A percentile compares a stretch with the other conserved stretches of the same genome.
Evolutionary conservation across 1,284 basidiomycete genomes (phyloP).

Genomic region (Polyporus tsugae): DNA sequence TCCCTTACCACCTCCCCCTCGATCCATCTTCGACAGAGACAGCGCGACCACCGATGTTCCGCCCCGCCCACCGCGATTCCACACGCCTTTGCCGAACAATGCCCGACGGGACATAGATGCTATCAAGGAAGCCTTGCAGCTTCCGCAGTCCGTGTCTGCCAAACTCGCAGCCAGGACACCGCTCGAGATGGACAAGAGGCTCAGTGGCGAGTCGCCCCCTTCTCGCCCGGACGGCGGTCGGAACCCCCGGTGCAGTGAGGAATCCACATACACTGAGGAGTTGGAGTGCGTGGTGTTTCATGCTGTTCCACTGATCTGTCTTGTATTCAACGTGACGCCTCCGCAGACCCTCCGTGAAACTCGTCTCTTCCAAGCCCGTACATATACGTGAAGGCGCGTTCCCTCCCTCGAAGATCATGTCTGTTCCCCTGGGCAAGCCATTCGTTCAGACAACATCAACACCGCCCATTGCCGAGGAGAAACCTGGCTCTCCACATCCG

Average conservation of each 20-base stretch:
- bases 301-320: not conserved
- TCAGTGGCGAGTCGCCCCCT: constrained; percentile 15
- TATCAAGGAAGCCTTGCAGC: constrained; percentile 62
- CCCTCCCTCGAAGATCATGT: constrained; percentile 53
- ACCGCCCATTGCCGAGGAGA: constrained; percentile 8
- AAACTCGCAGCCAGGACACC: constrained; percentile 48
- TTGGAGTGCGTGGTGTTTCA: constrained; percentile 23
- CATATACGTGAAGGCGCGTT: constrained; percentile 77
- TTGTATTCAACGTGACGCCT: not conserved
- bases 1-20: constrained; percentile 73
- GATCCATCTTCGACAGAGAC: constrained; percentile 53
- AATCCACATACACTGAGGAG: constrained; percentile 23
- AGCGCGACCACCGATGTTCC: constrained; percentile 57
- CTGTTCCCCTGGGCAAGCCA: constrained; percentile 33
- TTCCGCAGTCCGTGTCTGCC: constrained; percentile 61
- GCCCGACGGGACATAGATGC: constrained; percentile 57
- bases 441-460: constrained; percentile 13
- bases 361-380: constrained; percentile 34
- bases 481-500: not conserved
- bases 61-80: constrained; percentile 69
- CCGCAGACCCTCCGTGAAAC: constrained; percentile 30
- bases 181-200: constrained; percentile 22
- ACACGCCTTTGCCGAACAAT: constrained; percentile 55
- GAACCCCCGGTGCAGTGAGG: constrained; percentile 17
- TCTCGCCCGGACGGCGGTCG: constrained; percentile 15